phyloP scores from a whole-genome alignment of 805 yeast species.

The Brettanomyces naardenensis region DNA sequence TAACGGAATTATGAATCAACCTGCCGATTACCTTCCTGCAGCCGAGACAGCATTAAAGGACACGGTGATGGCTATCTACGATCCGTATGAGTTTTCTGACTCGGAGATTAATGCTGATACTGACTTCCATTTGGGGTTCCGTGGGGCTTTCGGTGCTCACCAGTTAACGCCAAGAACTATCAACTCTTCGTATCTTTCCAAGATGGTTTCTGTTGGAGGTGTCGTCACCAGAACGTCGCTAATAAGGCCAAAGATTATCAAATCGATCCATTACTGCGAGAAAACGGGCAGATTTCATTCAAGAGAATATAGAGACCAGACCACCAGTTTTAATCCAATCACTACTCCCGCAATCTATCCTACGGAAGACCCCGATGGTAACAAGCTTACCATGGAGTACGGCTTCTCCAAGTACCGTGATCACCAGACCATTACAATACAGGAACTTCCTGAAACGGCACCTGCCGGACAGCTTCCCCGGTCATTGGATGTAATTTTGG shows the following conservation, averaged over 20 bases:
- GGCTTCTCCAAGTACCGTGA: slow-evolving; percentile 90
- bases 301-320: slow-evolving; percentile 86
- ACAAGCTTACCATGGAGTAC: slow-evolving; percentile 81
- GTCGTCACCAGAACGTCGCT: slow-evolving; percentile 90
- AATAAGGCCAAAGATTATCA: slow-evolving; percentile 83
- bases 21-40: slow-evolving; percentile 84
- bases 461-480: slow-evolving; percentile 98
- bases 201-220: slow-evolving; percentile 85
- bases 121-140: slow-evolving; percentile 68
- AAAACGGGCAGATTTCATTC: slow-evolving; percentile 78
- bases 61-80: slow-evolving; percentile 65
- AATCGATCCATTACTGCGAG: slow-evolving; percentile 91
- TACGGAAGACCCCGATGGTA: slow-evolving; percentile 86
- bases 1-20: slow-evolving; percentile 63
- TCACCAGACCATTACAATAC: slow-evolving; percentile 88
- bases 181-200: slow-evolving; percentile 61
- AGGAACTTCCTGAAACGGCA: slow-evolving; percentile 96
- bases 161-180: slow-evolving; percentile 83
- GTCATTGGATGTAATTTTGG: slow-evolving; percentile 84
- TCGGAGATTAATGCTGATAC: slow-evolving; percentile 51
- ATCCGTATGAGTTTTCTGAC: slow-evolving; percentile 46
- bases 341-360: slow-evolving; percentile 84
- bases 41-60: slow-evolving; percentile 82
- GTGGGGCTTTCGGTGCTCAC: slow-evolving; percentile 88
- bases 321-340: slow-evolving; percentile 82